Evolutionary conservation across 2,329 filamentous ascomycete species (phyloP), one percentile per base, ranked within the genome.

Genomic region (Fusarium algeriense): DNA sequence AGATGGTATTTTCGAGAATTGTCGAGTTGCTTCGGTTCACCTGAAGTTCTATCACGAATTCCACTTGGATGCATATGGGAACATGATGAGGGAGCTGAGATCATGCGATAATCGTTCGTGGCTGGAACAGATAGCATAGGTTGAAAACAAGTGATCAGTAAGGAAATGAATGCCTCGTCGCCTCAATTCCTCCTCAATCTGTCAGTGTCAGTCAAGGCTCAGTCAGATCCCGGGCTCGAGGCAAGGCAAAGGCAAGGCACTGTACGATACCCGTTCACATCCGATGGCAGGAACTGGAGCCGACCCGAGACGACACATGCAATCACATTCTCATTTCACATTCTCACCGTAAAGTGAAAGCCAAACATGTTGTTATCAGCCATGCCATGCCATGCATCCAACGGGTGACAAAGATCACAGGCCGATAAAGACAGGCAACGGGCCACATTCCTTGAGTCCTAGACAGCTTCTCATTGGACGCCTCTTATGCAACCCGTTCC

Each of bases 331-430:
- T 60, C 53, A 40, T 59, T 55, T 38, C 50, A 26, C 38, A 49
- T 54, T 49, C 62, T 61, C 62, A 67, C 54, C 64, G 64, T 54
- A 67, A 61, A 60, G 34, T 30, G 15, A 67, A 61, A 60, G 34
- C 30, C 15, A 52, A 52, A 50, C 17, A 26, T 17, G 20, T 52
- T 34, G 60, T 65, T 65, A 65, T 59, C 60, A 65, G 49, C 34
- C 53, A 32, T 20, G 23, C 4, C 23, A 23, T 23, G 41, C 32
- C 63, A 66, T 70, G 68, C 67, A 54, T 59, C 68, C 66, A 76
- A 73, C 73, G 64, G 71, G 69, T 59, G 59, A 65, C 45, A 53
- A 72, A 67, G 69, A 74, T 73, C 67, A 69, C 69, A 55, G 56
- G 53, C 48, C 46, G 63, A 60, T 52, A 61, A 58, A 45, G 40